These are phyloP conservation scores for Artemisia annua DNA, from an alignment of 129 eudicot species.

Conservation along the genomic window DNA sequence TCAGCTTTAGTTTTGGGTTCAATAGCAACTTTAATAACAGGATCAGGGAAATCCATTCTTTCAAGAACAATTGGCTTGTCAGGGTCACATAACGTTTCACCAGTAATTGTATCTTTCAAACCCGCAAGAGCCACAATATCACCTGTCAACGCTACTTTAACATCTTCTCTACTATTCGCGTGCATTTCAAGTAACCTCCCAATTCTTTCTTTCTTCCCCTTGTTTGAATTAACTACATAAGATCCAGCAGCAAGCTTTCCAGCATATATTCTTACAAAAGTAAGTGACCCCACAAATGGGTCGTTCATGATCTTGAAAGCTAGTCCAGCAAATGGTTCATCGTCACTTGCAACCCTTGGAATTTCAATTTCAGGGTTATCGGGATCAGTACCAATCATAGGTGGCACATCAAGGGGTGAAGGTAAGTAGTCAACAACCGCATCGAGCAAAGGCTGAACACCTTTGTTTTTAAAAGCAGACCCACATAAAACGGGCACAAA, in stretches of 20 bases:
- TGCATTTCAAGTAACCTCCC: slow-evolving; percentile 97
- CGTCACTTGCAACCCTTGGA: slow-evolving; percentile 58
- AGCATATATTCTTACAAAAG: slow-evolving; percentile 83
- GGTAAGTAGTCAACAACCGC: slow-evolving; percentile 93
- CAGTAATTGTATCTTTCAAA: slow-evolving; percentile 88
- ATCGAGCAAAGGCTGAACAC: slow-evolving; percentile 92
- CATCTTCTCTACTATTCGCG: slow-evolving; percentile 90
- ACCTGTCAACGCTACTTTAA: slow-evolving; percentile 79
- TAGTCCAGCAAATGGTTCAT: slow-evolving; percentile 83
- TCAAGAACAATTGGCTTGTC: slow-evolving; percentile 85
- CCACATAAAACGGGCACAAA: slow-evolving; percentile 95
- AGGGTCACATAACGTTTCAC: slow-evolving; percentile 84
- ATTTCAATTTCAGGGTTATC: slow-evolving; percentile 76
- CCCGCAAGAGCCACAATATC: slow-evolving; percentile 99
- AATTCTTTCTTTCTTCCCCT: slow-evolving; percentile 93
- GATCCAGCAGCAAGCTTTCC: slow-evolving; percentile 92
- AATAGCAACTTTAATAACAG: slow-evolving; percentile 96
- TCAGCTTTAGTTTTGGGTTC: slow-evolving; percentile 99
- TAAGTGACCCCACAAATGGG: slow-evolving; percentile 91
- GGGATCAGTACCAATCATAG: slow-evolving; percentile 91
- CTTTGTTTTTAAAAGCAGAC: slow-evolving; percentile 92
- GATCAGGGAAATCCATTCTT: slow-evolving; percentile 98
- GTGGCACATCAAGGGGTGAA: slow-evolving; percentile 83
- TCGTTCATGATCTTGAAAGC: slow-evolving; percentile 98
- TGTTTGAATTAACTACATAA: slow-evolving; percentile 83